Evolutionary conservation across 2,329 filamentous ascomycete species (phyloP).

Genomic region (Phialophora verrucosa): DNA sequence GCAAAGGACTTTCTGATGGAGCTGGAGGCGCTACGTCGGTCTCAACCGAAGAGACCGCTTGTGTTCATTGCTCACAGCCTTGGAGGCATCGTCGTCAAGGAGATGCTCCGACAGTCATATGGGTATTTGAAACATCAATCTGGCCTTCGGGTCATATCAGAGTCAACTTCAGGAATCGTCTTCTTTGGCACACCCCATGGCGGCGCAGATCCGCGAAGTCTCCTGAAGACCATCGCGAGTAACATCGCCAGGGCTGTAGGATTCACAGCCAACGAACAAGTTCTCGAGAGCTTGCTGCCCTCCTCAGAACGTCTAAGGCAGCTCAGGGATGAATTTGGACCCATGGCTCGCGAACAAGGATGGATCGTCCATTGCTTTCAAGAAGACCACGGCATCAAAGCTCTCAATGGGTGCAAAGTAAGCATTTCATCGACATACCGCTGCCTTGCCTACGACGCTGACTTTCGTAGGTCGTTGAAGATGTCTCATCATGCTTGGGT

Average conservation of each 20-base stretch:
- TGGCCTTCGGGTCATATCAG: conserved; percentile 11
- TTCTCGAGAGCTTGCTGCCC: conserved; percentile 46
- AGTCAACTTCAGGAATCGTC: conserved; percentile 27
- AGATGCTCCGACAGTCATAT: conserved; percentile 24
- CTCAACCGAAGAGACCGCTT: conserved; percentile 19
- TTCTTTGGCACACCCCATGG: conserved; percentile 37
- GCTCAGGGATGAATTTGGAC: conserved; percentile 41
- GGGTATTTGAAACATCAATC: conserved; percentile 13
- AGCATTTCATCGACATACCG: conserved; percentile 5
- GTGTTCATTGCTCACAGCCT: conserved; percentile 32
- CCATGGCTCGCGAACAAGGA: conserved; percentile 41
- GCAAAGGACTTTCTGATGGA: conserved; percentile 45
- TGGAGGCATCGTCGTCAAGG: conserved; percentile 32
- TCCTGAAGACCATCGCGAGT: conserved; percentile 13
- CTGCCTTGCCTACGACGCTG: background rate
- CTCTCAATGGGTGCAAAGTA: conserved; percentile 33
- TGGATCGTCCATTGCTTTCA: conserved; percentile 49
- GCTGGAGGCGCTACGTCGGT: conserved; percentile 43
- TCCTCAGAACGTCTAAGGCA: conserved; percentile 44
- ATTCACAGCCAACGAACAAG: conserved; percentile 44
- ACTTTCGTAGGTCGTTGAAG: conserved; percentile 44
- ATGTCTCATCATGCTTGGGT: conserved; percentile 47
- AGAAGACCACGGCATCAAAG: conserved; percentile 40
- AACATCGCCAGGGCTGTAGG: conserved; percentile 27
- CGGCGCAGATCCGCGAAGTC: conserved; percentile 20